Percentiles rank a stretch among this genome's conserved stretches.
Conservation (phyloP, 2,329 filamentous ascomycete genomes). For the Aspergillus flavus region DNA sequence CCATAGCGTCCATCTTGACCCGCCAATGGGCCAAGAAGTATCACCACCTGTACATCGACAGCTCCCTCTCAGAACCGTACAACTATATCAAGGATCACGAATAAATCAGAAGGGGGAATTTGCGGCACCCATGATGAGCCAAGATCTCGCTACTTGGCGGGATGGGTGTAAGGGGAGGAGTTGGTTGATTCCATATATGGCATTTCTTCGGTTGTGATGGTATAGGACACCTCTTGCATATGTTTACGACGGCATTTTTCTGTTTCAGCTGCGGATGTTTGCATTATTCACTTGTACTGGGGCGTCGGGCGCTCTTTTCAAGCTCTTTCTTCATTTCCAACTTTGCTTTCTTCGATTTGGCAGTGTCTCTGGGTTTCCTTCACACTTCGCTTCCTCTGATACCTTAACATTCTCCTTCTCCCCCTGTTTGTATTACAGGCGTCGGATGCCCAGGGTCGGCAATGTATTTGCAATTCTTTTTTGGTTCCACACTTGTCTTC, state of each 20-base stretch:
- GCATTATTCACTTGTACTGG: conserved; percentile 37
- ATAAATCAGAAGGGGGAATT: conserved; percentile 29
- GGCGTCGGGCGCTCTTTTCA: conserved; percentile 38
- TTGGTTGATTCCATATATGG: conserved; percentile 40
- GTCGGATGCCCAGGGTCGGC: conserved; percentile 30
- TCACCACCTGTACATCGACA: conserved; percentile 41
- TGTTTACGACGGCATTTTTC: conserved; percentile 41
- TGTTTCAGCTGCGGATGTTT: conserved; percentile 37
- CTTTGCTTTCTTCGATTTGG: conserved; percentile 22
- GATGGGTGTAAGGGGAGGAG: conserved; percentile 27
- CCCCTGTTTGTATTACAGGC: conserved; percentile 28
- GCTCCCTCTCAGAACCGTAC: conserved; percentile 34
- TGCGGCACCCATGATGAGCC: conserved; percentile 29
- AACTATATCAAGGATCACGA: conserved; percentile 36
- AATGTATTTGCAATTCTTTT: conserved; percentile 26
- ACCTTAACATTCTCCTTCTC: conserved; percentile 31
- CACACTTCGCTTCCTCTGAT: conserved; percentile 29
- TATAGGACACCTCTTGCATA: conserved; percentile 44
- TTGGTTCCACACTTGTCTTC: conserved; percentile 29
- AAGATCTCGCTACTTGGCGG: conserved; percentile 22
- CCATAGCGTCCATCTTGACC: conserved; percentile 80
- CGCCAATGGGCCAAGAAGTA: conserved; percentile 93
- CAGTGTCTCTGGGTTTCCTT: conserved; percentile 26
- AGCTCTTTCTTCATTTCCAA: conserved; percentile 22
- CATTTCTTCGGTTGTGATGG: conserved; percentile 46